A percentile compares a stretch with the other conserved stretches of the same genome.
phyloP scores from a whole-genome alignment of 106 monocot species.

The Dioscorea alata region DNA sequence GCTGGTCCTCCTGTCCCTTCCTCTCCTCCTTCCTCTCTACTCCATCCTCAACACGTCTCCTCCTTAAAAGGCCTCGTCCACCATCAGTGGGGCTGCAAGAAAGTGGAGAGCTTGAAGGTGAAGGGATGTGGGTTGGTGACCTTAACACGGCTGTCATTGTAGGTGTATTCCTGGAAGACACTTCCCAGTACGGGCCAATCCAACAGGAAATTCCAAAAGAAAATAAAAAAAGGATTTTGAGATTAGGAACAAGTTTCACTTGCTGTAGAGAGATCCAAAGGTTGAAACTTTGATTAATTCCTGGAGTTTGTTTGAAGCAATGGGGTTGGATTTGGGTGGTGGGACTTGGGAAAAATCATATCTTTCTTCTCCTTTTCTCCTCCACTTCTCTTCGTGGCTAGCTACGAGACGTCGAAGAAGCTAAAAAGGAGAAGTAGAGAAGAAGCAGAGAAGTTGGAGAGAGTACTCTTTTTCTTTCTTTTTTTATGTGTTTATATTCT shows the following conservation, averaged over 20 bases:
- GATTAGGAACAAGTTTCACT: neutral
- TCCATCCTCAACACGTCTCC: conserved; percentile 1
- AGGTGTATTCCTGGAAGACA: conserved; percentile 20
- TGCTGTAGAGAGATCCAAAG: neutral
- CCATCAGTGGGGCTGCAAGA: conserved; percentile 25
- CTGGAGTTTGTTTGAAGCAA: conserved; percentile 68
- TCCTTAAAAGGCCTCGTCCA: conserved; percentile 27
- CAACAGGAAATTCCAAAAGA: neutral
- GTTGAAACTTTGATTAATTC: neutral
- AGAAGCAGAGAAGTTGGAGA: neutral
- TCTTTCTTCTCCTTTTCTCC: conserved; percentile 1
- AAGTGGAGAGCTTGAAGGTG: neutral
- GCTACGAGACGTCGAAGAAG: neutral
- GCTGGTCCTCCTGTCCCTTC: conserved; percentile 23
- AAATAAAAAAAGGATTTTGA: conserved; percentile 2
- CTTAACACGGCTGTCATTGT: neutral
- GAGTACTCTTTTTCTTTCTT: too few species aligned
- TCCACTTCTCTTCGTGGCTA: neutral
- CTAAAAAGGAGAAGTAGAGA: neutral
- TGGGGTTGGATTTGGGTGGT: conserved; percentile 18
- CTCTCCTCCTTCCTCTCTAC: conserved; percentile 3
- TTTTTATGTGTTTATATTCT: neutral
- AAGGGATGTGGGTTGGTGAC: neutral
- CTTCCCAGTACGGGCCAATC: conserved; percentile 9
- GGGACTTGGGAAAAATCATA: conserved; percentile 38